Evolutionary conservation across 257 asterid genomes (phyloP), one percentile per base, ranked within the genome.

Genomic region (Catharanthus roseus): DNA sequence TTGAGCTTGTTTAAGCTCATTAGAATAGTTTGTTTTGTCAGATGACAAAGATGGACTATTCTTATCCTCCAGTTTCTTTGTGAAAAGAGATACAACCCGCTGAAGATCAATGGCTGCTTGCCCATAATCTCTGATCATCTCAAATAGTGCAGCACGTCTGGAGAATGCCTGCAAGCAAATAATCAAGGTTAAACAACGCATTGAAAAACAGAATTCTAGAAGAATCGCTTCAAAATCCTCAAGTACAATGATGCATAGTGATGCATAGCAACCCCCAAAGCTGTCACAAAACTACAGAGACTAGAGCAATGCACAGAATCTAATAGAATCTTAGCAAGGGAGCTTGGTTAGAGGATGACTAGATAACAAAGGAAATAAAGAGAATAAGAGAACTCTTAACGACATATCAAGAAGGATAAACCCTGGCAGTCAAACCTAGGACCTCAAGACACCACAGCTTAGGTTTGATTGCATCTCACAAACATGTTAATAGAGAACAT

Each of bases 71-170:
- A 82, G 71, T 78, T 89, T 88, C 78, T 84, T 86, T 34, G 81
- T 79, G 75, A 89, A 91, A 76, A 95, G 86, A 72, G 85, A 78
- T 58, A 81, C 78, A 74, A 89, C 88, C 75, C 88, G 87, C 77
- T 80, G 89, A 78, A 91, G 88, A 88, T 95, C 99, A 33, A 80
- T 56, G 81, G 84, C 89, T 66, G 99, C 96, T 80, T 86, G 96
- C 75, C 86, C 91, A 74, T 88, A 87, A 78, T 95, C 96, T 79
- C 99, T 86, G 80, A 95, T 95, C 93, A 82, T 86, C 86, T 95
- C 96, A 53, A 82, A 87, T 45, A 88, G 74, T 42, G 79, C 60
- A 66, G 99, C 96, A 68, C 99, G 88, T 78, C 97, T 86, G 68
- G 97, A 88, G 71, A 91, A 82, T 65, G 99, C 97, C 97, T 93